phyloP scores from a whole-genome alignment of 345 rosid species.

The Leavenworthia alabamica region DNA sequence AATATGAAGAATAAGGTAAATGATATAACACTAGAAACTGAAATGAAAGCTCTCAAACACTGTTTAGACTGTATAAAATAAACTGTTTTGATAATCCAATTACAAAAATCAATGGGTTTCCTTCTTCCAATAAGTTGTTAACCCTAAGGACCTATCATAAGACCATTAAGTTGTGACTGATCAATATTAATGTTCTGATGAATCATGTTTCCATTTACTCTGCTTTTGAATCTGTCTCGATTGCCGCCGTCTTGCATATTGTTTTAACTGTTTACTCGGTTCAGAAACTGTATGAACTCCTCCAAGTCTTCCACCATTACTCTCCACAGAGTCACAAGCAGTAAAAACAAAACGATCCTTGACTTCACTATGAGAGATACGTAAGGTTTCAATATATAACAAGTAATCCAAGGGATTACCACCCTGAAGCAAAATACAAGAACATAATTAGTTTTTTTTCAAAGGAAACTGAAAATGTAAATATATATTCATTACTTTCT shows the following conservation, averaged over 20 bases:
- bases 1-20: no score
- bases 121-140: no score
- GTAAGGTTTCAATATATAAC: slow-evolving; percentile 64
- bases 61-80: no score
- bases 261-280: no score
- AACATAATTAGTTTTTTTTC: slow-evolving; percentile 4
- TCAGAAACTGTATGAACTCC: slow-evolving; percentile 61
- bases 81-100: no score
- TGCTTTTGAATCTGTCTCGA: no score
- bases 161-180: slow-evolving; percentile 69
- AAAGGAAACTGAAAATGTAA: slow-evolving; percentile 15
- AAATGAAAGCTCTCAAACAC: no score
- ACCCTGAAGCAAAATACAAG: slow-evolving; percentile 52
- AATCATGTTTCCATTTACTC: slow-evolving; percentile 62
- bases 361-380: slow-evolving; percentile 67
- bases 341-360: slow-evolving; percentile 90
- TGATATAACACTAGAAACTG: no score
- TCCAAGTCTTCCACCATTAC: slow-evolving; percentile 89
- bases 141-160: no score
- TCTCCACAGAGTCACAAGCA: slow-evolving; percentile 91
- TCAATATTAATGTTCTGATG: slow-evolving; percentile 64
- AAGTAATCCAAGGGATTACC: slow-evolving; percentile 98
- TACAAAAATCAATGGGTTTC: no score
- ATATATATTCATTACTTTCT: slow-evolving; percentile 62
- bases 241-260: no score